Conservation (phyloP, 306 rosid genomes). For the Vicia sativa region DNA sequence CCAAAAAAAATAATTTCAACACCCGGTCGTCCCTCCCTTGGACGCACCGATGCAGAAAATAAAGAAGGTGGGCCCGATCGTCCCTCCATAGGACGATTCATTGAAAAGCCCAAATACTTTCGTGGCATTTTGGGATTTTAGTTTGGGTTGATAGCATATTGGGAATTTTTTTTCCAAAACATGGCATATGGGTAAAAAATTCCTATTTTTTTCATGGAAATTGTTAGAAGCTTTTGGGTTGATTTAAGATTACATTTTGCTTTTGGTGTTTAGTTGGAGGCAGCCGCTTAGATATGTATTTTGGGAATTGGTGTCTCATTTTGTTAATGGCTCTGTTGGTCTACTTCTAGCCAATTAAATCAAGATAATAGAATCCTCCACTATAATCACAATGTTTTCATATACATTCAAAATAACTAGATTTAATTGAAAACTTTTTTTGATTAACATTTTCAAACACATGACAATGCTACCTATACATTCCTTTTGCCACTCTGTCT, state of each 20-base stretch:
- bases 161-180: too few relatives aligned
- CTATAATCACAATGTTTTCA: neutral
- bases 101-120: too few relatives aligned
- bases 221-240: neutral
- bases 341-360: neutral
- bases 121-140: too few relatives aligned
- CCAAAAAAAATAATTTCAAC: too few relatives aligned
- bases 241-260: slow-evolving; percentile 6
- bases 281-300: neutral
- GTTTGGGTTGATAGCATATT: too few relatives aligned
- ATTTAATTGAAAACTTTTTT: neutral
- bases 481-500: neutral
- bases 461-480: neutral
- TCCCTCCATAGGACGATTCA: too few relatives aligned
- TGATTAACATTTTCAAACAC: neutral
- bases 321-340: neutral
- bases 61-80: too few relatives aligned
- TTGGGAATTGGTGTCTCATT: neutral
- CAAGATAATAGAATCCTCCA: neutral
- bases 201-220: too few relatives aligned
- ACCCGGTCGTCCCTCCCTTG: too few relatives aligned
- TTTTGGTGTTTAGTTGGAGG: slow-evolving; percentile 4
- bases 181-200: too few relatives aligned
- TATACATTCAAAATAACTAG: neutral
- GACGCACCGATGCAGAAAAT: too few relatives aligned